Evolutionary conservation across 768 basidiomycete genomes (phyloP), one percentile per base, ranked within the genome.

Genomic region (Tylopilus plumbeoviolaceoides): DNA sequence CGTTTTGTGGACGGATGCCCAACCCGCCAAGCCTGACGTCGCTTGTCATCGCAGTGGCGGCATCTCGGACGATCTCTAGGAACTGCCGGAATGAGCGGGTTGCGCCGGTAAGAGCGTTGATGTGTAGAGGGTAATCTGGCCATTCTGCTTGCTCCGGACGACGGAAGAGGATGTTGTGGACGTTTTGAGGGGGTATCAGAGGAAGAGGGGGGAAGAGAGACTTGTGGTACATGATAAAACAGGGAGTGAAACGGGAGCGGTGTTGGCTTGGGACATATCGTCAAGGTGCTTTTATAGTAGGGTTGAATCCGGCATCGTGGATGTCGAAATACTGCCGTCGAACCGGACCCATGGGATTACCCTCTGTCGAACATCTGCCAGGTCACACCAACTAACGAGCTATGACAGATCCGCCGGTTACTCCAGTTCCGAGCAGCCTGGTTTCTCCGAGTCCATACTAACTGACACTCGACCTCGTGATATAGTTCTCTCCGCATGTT

Each of bases 141-240:
- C 81, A 83, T 35, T 72, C 31, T 1, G 71, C 72, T 48, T 83
- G 80, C 17, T 80, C 84, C 0, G 78, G 77, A 1, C 81, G 77
- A 27, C 72, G 65, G 64, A 85, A 78, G 47, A 85, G 62, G 50
- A 82, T 40, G 54, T 84, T 65, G 61, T 85, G 77, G 10, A 76
- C 68, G 60, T 89, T 89, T 9, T 71, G 62, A 17, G 78, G 75
- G 3, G 80, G 78, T 5, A 74, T 50, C 0, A 71, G 47, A 14
- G 84, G 82, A 0, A 80, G 63, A 0, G 79, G 73, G 5, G 83
- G 81, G 56, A 73, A 86, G 31, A 71, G 69, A 5, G 87, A 88
- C 55, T 75, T 79, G 63, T 84, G 55, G 60, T 76, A 67, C 84
- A 87, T 85, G 54, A 3, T 45, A 43, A 38, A 36, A 38, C 18